Conservation (phyloP, 495 filamentous ascomycete genomes). For the Hypoxylon fragiforme region DNA sequence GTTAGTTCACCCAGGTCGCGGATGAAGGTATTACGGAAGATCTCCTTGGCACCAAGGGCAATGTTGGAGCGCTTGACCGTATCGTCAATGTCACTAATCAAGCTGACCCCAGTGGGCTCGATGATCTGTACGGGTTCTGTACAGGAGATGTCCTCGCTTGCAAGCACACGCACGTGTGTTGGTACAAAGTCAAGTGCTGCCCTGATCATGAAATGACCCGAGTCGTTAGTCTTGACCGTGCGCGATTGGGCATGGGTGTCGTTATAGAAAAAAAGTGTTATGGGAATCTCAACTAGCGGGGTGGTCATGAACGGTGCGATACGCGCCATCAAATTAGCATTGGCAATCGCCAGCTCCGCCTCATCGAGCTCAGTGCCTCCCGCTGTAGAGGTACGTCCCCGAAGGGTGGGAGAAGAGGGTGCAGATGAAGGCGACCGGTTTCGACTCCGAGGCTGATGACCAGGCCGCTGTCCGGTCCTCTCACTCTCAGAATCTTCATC, state of each 20-base stretch:
- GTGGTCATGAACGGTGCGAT: conserved; percentile 86
- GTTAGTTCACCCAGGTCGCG: conserved; percentile 79
- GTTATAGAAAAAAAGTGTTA: conserved; percentile 94
- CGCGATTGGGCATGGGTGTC: conserved; percentile 73
- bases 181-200: conserved; percentile 86
- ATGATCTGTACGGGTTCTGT: conserved; percentile 74
- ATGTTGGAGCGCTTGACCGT: conserved; percentile 97
- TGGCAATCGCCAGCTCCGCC: conserved; percentile 75
- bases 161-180: conserved; percentile 83
- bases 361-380: conserved; percentile 61
- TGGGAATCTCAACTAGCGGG: conserved; percentile 68
- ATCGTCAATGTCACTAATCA: conserved; percentile 98
- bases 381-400: conserved; percentile 40
- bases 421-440: conserved; percentile 31
- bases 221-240: conserved; percentile 77
- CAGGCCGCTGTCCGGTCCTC: conserved; percentile 13
- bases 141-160: conserved; percentile 80
- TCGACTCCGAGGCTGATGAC: conserved; percentile 16
- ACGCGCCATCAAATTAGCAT: conserved; percentile 82
- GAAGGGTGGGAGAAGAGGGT: conserved; percentile 41
- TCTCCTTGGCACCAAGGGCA: conserved; percentile 80
- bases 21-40: conserved; percentile 93
- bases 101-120: conserved; percentile 78
- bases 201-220: conserved; percentile 81
- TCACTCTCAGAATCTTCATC: conserved; percentile 41